Evolutionary conservation across 805 yeast genomes (phyloP).

Genomic region (Brettanomyces bruxellensis): DNA sequence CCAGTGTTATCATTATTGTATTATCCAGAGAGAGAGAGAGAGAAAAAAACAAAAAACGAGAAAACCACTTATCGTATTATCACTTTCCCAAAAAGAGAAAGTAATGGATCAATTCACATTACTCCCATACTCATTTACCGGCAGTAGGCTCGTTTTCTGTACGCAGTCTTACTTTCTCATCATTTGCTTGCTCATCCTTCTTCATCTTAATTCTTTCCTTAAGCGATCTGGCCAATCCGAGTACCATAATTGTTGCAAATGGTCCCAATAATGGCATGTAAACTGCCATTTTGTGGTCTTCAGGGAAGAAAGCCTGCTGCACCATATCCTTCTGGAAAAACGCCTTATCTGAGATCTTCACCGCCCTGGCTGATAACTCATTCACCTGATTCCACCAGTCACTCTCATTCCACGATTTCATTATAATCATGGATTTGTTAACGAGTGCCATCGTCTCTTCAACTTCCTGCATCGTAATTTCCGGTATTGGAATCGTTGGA

Average conservation of each 20-base stretch:
- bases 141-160: not conserved
- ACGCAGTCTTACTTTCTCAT: too few relatives aligned
- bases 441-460: slow-evolving; percentile 37
- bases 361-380: slow-evolving; percentile 39
- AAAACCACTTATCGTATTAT: too few relatives aligned
- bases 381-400: slow-evolving; percentile 29
- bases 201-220: slow-evolving; percentile 22
- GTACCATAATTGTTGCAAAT: slow-evolving; percentile 49
- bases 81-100: too few relatives aligned
- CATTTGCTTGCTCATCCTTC: not conserved
- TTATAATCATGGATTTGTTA: slow-evolving; percentile 26
- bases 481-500: slow-evolving; percentile 78
- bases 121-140: not conserved
- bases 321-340: slow-evolving; percentile 94
- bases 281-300: slow-evolving; percentile 91
- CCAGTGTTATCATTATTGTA: too few relatives aligned
- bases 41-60: too few relatives aligned
- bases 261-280: slow-evolving; percentile 90
- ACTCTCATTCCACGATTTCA: slow-evolving; percentile 17
- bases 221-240: slow-evolving; percentile 41
- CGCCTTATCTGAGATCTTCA: slow-evolving; percentile 57
- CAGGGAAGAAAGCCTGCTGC: slow-evolving; percentile 90
- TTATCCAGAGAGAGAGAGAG: too few relatives aligned
- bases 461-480: slow-evolving; percentile 53
- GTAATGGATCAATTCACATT: not conserved